Conservation (phyloP, 805 yeast species). For the Saccharomycopsis synnaedendra region DNA sequence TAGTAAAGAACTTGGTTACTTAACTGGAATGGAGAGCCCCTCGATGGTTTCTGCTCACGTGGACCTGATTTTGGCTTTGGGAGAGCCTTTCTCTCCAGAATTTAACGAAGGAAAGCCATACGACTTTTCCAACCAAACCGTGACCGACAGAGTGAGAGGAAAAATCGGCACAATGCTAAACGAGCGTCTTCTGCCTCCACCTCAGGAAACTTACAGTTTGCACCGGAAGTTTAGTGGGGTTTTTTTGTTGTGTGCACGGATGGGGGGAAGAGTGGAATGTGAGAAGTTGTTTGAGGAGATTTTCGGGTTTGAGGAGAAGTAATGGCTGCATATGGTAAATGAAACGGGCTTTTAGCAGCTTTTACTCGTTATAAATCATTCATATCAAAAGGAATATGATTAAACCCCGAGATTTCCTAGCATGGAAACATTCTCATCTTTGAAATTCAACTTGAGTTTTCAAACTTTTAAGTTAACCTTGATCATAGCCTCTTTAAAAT, state of each 20-base stretch:
- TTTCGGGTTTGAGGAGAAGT: constrained; percentile 36
- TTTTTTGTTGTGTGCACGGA: constrained; percentile 75
- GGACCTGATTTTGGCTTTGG: constrained; percentile 79
- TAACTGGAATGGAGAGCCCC: constrained; percentile 82
- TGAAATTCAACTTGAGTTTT: too few relatives aligned
- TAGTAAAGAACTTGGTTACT: constrained; percentile 69
- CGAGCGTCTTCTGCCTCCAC: constrained; percentile 92
- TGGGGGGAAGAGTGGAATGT: constrained; percentile 77
- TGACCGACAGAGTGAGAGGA: constrained; percentile 83
- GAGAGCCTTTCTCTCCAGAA: constrained; percentile 76
- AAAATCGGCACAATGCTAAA: constrained; percentile 83
- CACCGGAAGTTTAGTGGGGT: constrained; percentile 95
- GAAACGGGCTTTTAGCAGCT: too few relatives aligned
- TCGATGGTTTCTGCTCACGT: constrained; percentile 89
- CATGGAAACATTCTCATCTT: too few relatives aligned
- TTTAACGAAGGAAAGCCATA: constrained; percentile 38
- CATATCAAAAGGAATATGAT: too few relatives aligned
- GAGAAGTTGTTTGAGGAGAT: constrained; percentile 65
- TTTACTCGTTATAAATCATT: too few relatives aligned
- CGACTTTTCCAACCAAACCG: constrained; percentile 77
- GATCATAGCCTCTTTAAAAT: too few relatives aligned
- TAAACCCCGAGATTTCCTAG: too few relatives aligned
- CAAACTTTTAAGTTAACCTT: too few relatives aligned
- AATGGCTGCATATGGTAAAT: background rate
- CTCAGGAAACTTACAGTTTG: constrained; percentile 94